phyloP scores from a whole-genome alignment of 306 rosid species.

The Mimosa pudica region DNA sequence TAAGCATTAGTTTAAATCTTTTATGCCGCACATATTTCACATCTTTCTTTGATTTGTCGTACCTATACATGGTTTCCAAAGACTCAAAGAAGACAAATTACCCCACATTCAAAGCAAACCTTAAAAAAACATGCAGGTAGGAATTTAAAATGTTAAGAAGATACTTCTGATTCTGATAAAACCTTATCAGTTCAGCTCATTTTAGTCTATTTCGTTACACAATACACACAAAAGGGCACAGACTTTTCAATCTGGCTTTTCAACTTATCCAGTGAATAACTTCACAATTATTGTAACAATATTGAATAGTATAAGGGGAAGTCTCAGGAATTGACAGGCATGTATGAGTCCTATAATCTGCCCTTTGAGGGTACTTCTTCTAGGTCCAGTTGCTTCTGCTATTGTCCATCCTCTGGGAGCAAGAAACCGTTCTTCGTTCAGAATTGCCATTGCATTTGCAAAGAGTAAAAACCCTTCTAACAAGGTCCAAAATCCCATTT shows the following conservation, averaged over 20 bases:
- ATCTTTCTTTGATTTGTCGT: background rate
- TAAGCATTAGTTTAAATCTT: too few species aligned
- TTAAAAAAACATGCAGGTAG: background rate
- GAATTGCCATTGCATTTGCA: conserved; percentile 76
- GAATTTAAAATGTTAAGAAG: background rate
- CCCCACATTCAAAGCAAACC: background rate
- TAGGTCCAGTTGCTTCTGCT: conserved; percentile 53
- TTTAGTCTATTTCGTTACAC: conserved; percentile 3
- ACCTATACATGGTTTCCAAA: background rate
- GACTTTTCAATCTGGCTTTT: background rate
- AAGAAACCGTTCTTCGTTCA: conserved; percentile 88
- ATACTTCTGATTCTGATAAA: background rate
- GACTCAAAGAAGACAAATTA: background rate
- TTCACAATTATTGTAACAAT: conserved; percentile 49
- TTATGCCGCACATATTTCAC: too few species aligned
- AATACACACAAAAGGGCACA: conserved; percentile 11
- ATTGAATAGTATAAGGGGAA: conserved; percentile 72
- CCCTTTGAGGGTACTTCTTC: conserved; percentile 65
- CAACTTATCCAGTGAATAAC: conserved; percentile 60
- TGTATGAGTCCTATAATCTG: conserved; percentile 69
- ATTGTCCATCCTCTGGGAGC: conserved; percentile 83
- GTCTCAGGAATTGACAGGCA: conserved; percentile 74
- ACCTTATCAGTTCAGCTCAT: too few species aligned
- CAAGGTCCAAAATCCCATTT: conserved; percentile 75
- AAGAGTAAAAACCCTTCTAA: conserved; percentile 72